phyloP scores from a whole-genome alignment of 371 early-diverging fungal genomes.

The Saksenaea oblongispora region DNA sequence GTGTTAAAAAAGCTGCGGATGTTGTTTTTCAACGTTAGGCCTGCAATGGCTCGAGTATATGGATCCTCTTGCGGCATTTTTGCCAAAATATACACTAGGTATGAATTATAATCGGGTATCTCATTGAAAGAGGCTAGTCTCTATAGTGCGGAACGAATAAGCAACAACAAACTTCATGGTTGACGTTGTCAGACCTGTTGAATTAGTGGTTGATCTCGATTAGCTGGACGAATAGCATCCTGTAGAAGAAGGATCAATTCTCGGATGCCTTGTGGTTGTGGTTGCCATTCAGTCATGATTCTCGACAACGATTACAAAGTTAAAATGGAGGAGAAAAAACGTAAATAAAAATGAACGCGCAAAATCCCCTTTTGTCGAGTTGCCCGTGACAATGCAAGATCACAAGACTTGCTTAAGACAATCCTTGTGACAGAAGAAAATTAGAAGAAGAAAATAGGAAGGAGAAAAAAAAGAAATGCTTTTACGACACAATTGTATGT shows the following conservation, averaged over 20 bases:
- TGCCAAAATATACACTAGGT: slow-evolving; percentile 82
- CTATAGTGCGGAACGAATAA: slow-evolving; percentile 39
- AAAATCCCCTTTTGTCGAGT: neutral
- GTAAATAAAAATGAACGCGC: neutral
- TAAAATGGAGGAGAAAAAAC: slow-evolving; percentile 3
- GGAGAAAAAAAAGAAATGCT: neutral
- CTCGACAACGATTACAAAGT: slow-evolving; percentile 9
- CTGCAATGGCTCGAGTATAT: slow-evolving; percentile 79
- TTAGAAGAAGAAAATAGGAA: neutral
- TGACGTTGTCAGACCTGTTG: slow-evolving; percentile 30
- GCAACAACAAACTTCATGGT: neutral
- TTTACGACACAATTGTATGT: neutral
- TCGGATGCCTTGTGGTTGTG: slow-evolving; percentile 33
- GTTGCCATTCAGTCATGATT: slow-evolving; percentile 40
- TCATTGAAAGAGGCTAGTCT: slow-evolving; percentile 75
- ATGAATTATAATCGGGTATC: slow-evolving; percentile 86
- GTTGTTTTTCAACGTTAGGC: slow-evolving; percentile 86
- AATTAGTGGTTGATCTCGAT: slow-evolving; percentile 29
- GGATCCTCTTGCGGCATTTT: slow-evolving; percentile 56
- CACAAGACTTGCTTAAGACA: neutral
- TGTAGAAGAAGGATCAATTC: slow-evolving; percentile 35
- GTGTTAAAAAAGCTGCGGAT: slow-evolving; percentile 58
- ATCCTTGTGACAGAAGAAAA: neutral
- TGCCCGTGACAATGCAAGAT: neutral
- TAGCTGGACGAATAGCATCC: slow-evolving; percentile 39